phyloP scores from a whole-genome alignment of 306 rosid genomes.

The Pachyrhizus erosus region DNA sequence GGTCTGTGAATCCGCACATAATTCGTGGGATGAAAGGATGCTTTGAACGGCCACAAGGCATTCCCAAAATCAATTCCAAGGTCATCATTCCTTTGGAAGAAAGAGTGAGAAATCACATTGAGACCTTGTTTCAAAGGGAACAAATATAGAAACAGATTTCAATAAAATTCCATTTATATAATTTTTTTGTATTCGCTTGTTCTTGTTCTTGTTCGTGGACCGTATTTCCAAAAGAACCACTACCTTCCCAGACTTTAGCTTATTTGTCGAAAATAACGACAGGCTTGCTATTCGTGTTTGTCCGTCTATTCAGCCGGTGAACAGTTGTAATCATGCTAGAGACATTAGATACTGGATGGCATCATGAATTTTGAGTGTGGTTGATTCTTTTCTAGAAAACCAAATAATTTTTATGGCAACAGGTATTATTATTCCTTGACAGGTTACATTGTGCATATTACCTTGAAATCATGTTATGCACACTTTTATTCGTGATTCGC shows the following conservation, averaged over 20 bases:
- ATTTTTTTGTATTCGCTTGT: not conserved
- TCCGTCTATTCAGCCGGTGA: constrained; percentile 7
- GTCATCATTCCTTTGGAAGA: constrained; percentile 55
- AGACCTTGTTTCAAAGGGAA: not conserved
- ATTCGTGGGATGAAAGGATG: constrained; percentile 69
- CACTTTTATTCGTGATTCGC: not conserved
- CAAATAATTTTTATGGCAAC: not conserved
- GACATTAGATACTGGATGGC: not conserved
- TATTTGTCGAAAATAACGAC: not conserved
- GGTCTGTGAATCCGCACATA: constrained; percentile 66
- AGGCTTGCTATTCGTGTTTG: not conserved
- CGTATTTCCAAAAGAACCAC: not conserved
- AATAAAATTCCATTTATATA: constrained; percentile 2
- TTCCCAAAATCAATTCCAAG: constrained; percentile 48
- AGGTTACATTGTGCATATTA: not conserved
- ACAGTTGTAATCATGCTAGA: not conserved
- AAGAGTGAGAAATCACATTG: constrained; percentile 59
- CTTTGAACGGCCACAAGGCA: constrained; percentile 65
- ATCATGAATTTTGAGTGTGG: not conserved
- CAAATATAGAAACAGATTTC: not conserved
- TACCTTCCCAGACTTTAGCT: not conserved
- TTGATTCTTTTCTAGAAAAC: not conserved
- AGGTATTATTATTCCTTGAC: not conserved
- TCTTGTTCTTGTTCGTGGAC: not conserved
- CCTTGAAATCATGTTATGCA: constrained; percentile 12